Conservation (phyloP, 1,139 yeast genomes). For the Hansenula lynferdii region DNA sequence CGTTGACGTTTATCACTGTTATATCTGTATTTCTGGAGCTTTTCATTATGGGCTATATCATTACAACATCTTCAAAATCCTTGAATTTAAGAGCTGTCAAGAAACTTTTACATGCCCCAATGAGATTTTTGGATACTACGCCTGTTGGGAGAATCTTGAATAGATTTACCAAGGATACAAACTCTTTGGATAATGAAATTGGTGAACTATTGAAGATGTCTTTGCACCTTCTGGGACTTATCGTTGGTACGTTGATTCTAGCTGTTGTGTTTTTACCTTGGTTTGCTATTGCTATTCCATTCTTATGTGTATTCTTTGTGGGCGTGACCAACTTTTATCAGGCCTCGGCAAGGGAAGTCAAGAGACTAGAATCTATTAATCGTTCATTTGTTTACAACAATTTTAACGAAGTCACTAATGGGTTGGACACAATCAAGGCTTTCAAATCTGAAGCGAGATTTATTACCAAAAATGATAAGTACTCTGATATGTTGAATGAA, state of each 20-base stretch:
- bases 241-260: conserved; percentile 59
- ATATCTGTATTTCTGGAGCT: conserved; percentile 47
- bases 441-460: conserved; percentile 51
- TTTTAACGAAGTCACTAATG: conserved; percentile 70
- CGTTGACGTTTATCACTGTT: conserved; percentile 45
- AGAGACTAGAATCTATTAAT: conserved; percentile 73
- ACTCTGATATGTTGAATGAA: conserved; percentile 63
- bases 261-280: conserved; percentile 76
- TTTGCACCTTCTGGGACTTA: conserved; percentile 42
- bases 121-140: conserved; percentile 62
- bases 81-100: conserved; percentile 49
- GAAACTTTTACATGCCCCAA: conserved; percentile 69
- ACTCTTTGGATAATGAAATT: conserved; percentile 70
- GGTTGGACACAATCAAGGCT: conserved; percentile 66
- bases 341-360: conserved; percentile 77
- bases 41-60: conserved; percentile 49
- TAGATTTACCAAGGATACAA: conserved; percentile 78
- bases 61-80: conserved; percentile 38
- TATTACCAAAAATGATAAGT: conserved; percentile 39
- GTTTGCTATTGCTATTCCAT: conserved; percentile 67
- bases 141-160: conserved; percentile 69
- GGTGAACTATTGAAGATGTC: conserved; percentile 53
- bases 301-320: conserved; percentile 41
- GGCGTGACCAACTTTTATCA: conserved; percentile 60
- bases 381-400: conserved; percentile 76